These are phyloP conservation scores for Aspergillus niger DNA, from an alignment of 2,329 filamentous ascomycete genomes.

Conservation along the genomic window DNA sequence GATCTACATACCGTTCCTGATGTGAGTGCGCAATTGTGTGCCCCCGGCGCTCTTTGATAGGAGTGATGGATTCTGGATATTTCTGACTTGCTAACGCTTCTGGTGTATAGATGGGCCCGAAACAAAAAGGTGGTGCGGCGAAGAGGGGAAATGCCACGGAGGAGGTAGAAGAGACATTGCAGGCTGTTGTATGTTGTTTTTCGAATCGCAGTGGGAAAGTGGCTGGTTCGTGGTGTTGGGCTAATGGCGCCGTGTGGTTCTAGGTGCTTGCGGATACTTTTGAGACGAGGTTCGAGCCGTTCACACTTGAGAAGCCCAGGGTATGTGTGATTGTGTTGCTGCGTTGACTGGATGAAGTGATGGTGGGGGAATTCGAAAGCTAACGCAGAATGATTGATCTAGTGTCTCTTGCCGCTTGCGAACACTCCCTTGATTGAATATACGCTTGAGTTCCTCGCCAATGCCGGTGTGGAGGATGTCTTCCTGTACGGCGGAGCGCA, in stretches of 20 bases:
- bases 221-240: background rate
- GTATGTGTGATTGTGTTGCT: slow-evolving; percentile 52
- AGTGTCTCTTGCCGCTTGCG: slow-evolving; percentile 91
- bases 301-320: slow-evolving; percentile 84
- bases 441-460: slow-evolving; percentile 92
- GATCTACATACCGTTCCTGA: background rate
- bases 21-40: background rate
- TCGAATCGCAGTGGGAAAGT: background rate
- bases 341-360: background rate
- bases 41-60: no score
- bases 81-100: background rate
- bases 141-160: slow-evolving; percentile 52
- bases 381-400: slow-evolving; percentile 9
- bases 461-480: slow-evolving; percentile 91
- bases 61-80: background rate
- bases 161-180: slow-evolving; percentile 62
- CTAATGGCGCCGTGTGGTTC: slow-evolving; percentile 14
- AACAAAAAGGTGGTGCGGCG: slow-evolving; percentile 33
- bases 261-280: slow-evolving; percentile 93
- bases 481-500: slow-evolving; percentile 90
- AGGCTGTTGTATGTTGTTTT: slow-evolving; percentile 58
- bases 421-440: slow-evolving; percentile 97
- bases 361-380: background rate
- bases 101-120: slow-evolving; percentile 35
- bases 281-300: slow-evolving; percentile 86